Base-by-base conservation (phyloP, 805 yeast species). In the Millerozyma miso region DNA sequence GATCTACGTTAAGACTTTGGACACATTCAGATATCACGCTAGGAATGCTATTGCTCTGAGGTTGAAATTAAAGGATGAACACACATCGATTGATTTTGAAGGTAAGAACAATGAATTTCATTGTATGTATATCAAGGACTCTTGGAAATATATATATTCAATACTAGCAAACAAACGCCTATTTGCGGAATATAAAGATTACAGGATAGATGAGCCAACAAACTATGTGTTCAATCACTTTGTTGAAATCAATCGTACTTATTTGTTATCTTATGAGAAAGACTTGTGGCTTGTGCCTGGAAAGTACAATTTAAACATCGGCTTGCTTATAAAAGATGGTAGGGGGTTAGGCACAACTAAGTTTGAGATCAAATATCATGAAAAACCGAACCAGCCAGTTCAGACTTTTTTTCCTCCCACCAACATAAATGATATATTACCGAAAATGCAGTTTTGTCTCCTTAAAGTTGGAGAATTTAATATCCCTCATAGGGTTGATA, bases 271-370 rank as follows among this genome's bases (percentile, higher is more conserved):
- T 15, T 76, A 72, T 46, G 50, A 61, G 12, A 77, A 76, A 46
- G 55, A 62, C 1, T 53, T 77, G 4, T 69, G 75, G 67, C 53
- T 78, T 16, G 58, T 77, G 1, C 74, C 77, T 0, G 83, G 79
- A 3, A 53, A 55, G 12, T 78, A 78, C 53, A 77, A 77, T 47
- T 54, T 77, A 20, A 70, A 77, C 35, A 69, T 77, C 39, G 83
- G 80, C 0, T 53, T 78, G 19, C 74, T 77, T 4, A 61, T 78
- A n/a, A 74, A 76, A 40, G 72, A 74, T 45, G 78, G 77, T 1
- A 62, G 67, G 40, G 85, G 85, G 0, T 56, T 81, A 19, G 84
- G 83, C 2, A 79, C 83, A 13, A 76, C 81, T 14, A 71, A 72
- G 49, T 80, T 80, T 49, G 76, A 71, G 49, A 63, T 80, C 5